phyloP scores from a whole-genome alignment of 2,329 filamentous ascomycete species.

The Nothopassalora personata region DNA sequence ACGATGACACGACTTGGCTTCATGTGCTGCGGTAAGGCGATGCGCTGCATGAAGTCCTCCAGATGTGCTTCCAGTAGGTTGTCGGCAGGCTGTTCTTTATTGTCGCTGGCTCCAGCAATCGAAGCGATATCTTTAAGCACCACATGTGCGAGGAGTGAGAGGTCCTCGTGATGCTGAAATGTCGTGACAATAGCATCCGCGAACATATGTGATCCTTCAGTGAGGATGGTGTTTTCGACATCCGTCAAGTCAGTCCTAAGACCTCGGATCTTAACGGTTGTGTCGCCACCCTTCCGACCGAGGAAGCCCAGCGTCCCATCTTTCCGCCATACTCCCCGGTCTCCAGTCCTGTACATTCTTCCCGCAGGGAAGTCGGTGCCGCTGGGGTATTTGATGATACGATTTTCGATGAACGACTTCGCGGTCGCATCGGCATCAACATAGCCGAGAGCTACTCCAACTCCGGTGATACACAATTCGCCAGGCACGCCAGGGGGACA shows the following conservation, averaged over 20 bases:
- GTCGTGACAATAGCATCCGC: constrained; percentile 24
- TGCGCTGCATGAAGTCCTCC: constrained; percentile 15
- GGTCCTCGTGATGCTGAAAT: constrained; percentile 17
- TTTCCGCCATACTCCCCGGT: constrained; percentile 32
- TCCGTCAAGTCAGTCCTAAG: constrained; percentile 46
- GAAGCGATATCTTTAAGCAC: constrained; percentile 9
- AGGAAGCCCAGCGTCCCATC: constrained; percentile 36
- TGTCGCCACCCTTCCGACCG: constrained; percentile 40
- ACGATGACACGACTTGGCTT: constrained; percentile 29
- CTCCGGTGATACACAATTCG: constrained; percentile 41
- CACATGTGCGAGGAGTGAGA: constrained; percentile 34
- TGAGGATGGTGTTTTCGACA: constrained; percentile 35
- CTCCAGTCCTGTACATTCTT: constrained; percentile 39
- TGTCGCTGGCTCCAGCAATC: not conserved
- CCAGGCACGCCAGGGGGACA: constrained; percentile 40
- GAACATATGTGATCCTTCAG: constrained; percentile 24
- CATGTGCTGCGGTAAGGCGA: constrained; percentile 38
- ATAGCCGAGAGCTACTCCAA: constrained; percentile 36
- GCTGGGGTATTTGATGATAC: not conserved
- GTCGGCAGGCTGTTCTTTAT: not conserved
- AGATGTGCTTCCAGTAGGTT: constrained; percentile 7
- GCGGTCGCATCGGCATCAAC: constrained; percentile 20
- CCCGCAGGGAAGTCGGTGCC: not conserved
- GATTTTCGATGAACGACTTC: constrained; percentile 10
- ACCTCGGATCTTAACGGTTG: constrained; percentile 45